These are phyloP conservation scores for Eragrostis tef DNA, from an alignment of 202 grass and related monocot genomes.

Conservation along the genomic window DNA sequence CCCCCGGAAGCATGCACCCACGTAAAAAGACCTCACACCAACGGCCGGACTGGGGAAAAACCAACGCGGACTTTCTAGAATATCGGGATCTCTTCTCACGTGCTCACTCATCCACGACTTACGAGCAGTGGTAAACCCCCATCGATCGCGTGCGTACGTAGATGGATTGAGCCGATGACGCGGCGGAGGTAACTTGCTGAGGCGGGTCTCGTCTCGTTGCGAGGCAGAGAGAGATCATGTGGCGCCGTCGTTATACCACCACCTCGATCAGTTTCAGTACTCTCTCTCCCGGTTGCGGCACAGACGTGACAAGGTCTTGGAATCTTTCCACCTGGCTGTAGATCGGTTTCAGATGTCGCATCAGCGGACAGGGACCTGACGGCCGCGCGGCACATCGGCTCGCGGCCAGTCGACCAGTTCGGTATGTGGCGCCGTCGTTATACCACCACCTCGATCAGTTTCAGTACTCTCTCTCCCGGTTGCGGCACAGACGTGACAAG, in stretches of 20 bases:
- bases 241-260: background rate
- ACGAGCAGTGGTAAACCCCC: too few species aligned
- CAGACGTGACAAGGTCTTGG: constrained; percentile 6
- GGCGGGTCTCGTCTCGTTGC: background rate
- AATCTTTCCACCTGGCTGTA: constrained; percentile 26
- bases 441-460: background rate
- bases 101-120: too few species aligned
- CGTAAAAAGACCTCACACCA: constrained; percentile 21
- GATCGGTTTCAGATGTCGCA: constrained; percentile 3
- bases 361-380: constrained; percentile 21
- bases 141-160: background rate
- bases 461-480: background rate
- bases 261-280: background rate
- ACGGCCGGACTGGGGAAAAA: background rate
- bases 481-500: background rate
- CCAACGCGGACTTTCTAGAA: background rate
- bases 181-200: constrained; percentile 23
- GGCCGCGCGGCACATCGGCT: background rate
- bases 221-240: background rate
- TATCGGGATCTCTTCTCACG: background rate
- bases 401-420: background rate
- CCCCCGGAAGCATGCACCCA: constrained; percentile 25
- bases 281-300: background rate
- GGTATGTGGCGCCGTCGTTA: background rate
- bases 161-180: background rate